Base-by-base conservation (phyloP, 2,329 filamentous ascomycete species). In the Colletotrichum truncatum region DNA sequence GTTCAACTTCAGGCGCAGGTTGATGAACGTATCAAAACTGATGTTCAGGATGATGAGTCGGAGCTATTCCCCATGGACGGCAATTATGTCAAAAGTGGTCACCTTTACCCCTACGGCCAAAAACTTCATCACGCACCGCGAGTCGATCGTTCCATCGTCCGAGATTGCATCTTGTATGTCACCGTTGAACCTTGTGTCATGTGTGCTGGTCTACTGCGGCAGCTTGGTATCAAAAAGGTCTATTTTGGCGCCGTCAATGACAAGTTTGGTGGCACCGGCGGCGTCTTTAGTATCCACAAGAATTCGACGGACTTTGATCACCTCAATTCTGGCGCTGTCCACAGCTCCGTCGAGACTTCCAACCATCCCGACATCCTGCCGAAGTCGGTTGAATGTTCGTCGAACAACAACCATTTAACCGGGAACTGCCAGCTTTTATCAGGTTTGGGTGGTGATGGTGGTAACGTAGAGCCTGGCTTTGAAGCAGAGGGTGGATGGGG, bases 151-250 rank as follows among this genome's bases (percentile, higher is more conserved):
- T 85, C 85, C 11, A 87, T 95, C 68, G 84, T 98, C 70, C 83
- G 82, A 38, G 87, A 94, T 69, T 86, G 85, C 70, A 91, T 89
- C 9, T 87, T 99, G 54, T 99, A 99, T 78, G 96, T 99, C 51
- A 99, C 96, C 0, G 95, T 99, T 57, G 97, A 99, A 80, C 96
- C 96, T 4, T 99, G 96, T 77, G 93, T 99, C 81, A 99, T 99
- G 96, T 99, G 96, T 76, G 96, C 96, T 11, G 97, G 94, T 6
- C 89, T 97, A 56, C 85, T 99, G 53, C 89, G 94, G 54, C 97
- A 99, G 78, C 91, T 97, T 69, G 88, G 89, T 12, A 94, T 99
- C 77, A 88, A 91, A 67, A 91, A 91, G 70, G 96, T 99, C 30
- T 98, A 95, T 78, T 99, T 96, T 77, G 97, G 96, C 4, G 97